Percentiles rank a stretch among this genome's conserved stretches.
Conservation (phyloP, 805 yeast genomes). For the Teunomyces tritomae region DNA sequence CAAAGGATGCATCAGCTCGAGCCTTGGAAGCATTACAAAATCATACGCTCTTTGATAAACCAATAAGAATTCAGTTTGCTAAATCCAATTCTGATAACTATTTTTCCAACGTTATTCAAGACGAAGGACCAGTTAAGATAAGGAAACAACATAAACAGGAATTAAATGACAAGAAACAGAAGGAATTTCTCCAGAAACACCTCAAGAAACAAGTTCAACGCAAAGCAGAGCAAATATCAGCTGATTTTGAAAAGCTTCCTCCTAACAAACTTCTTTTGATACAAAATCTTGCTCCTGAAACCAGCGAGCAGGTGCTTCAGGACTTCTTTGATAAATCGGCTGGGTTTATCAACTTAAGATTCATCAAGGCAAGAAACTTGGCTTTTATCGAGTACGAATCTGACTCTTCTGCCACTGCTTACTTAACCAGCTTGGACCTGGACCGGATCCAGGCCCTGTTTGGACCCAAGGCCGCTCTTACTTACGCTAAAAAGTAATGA, state of each 20-base stretch:
- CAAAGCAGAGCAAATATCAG: slow-evolving; percentile 8
- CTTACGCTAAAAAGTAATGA: slow-evolving; percentile 34
- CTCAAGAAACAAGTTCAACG: slow-evolving; percentile 13
- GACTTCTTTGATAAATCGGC: slow-evolving; percentile 45
- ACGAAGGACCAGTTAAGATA: slow-evolving; percentile 18
- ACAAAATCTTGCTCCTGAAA: slow-evolving; percentile 41
- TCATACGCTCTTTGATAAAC: slow-evolving; percentile 43
- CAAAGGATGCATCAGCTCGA: slow-evolving; percentile 37
- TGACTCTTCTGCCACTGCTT: slow-evolving; percentile 47
- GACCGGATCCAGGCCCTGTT: slow-evolving; percentile 11
- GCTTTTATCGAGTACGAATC: slow-evolving; percentile 79
- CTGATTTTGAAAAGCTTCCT: slow-evolving; percentile 37
- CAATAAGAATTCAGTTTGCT: slow-evolving; percentile 45
- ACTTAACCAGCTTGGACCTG: slow-evolving; percentile 17
- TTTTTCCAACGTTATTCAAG: slow-evolving; percentile 12
- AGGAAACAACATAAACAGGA: slow-evolving; percentile 20
- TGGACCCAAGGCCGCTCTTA: slow-evolving; percentile 23
- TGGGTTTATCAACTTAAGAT: slow-evolving; percentile 67
- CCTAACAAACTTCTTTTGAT: slow-evolving; percentile 70
- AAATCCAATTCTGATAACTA: slow-evolving; percentile 43
- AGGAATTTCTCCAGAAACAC: neutral
- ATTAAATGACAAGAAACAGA: slow-evolving; percentile 10
- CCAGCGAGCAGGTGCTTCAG: slow-evolving; percentile 28
- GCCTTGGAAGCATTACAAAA: slow-evolving; percentile 47
- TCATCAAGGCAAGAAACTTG: slow-evolving; percentile 63